Base-by-base conservation (phyloP, 805 yeast genomes). In the Yamadazyma scolyti region DNA sequence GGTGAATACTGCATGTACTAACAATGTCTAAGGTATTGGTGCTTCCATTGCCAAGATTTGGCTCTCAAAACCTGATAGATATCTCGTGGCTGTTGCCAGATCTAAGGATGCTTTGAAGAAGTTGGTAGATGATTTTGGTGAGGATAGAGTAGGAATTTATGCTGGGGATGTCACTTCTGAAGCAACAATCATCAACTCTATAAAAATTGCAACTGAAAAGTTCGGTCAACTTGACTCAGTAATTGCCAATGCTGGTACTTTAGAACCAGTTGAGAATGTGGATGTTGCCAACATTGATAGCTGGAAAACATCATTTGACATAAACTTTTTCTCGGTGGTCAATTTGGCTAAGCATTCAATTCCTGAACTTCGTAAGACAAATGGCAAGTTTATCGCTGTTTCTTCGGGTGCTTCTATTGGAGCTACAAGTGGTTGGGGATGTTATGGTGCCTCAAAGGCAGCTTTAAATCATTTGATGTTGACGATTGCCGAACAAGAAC, bases 391-490 rank as follows among this genome's bases (percentile, higher is more conserved):
- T 21, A 65, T 90, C n/a, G 76, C 82, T 34, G 96, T 89, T 0
- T 83, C 94, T 12, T 85, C 95, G 2, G 97, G 96, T 5, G 97
- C 97, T 1, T 72, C 94, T 12, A 68, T 71, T 1, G 72, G 67
- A 31, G 61, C 79, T 12, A 66, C 56, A 39, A 50, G 67, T 40
- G 93, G 87, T 1, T 90, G 97, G 97, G 82, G 82, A 11, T 94
- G 96, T 4, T 90, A 90, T 48, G 95, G 96, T 1, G 64, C 89
- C 4, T 79, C 96, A 5, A 90, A 90, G 55, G 96, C 97, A 0
- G 96, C 97, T 0, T 52, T 90, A 30, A 88, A 90, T 54, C 88
- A 81, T 46, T 71, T 87, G 31, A 78, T 85, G 5, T 50, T 61
- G 27, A 75, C 84, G 9, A 53, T 90, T 10, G 81, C 85, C 1